phyloP scores from a whole-genome alignment of 352 stramenopile genomes.

The Phytophthora uliginosa region DNA sequence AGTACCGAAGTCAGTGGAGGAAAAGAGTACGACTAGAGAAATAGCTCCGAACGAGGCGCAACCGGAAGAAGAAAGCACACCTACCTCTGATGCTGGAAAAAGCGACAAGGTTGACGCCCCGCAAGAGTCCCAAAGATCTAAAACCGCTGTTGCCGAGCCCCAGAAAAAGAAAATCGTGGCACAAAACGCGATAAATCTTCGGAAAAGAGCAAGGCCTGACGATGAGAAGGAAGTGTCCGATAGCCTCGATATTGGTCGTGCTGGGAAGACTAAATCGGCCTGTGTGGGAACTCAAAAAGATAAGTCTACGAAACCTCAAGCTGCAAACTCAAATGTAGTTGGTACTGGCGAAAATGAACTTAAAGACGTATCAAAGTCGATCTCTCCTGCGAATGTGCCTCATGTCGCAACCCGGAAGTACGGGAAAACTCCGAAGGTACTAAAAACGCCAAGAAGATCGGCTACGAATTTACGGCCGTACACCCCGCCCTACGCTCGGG shows the following conservation, averaged over 20 bases:
- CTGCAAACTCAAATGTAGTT: neutral
- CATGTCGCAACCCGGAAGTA: slow-evolving; percentile 24
- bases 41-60: neutral
- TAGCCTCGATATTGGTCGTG: slow-evolving; percentile 5
- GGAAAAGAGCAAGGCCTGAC: slow-evolving; percentile 4
- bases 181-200: neutral
- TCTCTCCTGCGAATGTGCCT: neutral
- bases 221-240: slow-evolving; percentile 10
- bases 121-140: neutral
- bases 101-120: neutral
- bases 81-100: neutral
- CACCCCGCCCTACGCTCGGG: slow-evolving; percentile 11
- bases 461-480: slow-evolving; percentile 16
- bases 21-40: neutral
- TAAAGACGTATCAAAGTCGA: slow-evolving; percentile 1
- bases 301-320: neutral
- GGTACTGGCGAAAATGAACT: neutral
- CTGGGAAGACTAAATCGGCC: neutral
- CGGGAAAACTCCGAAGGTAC: slow-evolving; percentile 32
- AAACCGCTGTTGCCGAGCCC: neutral
- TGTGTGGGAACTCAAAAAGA: neutral
- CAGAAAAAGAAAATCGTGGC: slow-evolving; percentile 2
- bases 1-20: neutral
- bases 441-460: slow-evolving; percentile 22
- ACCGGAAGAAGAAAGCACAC: neutral